Base-by-base conservation (phyloP, 306 rosid species). In the Fragaria nilgerrensis region DNA sequence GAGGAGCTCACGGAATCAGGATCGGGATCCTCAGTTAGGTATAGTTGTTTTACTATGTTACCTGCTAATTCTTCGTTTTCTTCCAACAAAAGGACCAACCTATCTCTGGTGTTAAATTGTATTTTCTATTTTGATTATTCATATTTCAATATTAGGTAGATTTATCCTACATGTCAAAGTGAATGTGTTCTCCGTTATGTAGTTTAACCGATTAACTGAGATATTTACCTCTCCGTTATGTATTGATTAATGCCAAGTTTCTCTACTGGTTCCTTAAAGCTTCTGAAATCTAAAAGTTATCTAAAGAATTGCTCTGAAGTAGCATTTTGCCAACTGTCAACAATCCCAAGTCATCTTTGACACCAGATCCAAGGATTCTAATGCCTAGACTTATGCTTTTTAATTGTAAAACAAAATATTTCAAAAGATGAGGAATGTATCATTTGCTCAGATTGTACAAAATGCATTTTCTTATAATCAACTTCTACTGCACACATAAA, bases 11-110 rank as follows among this genome's bases (percentile, higher is more conserved):
- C 87, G 23, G 56, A 78, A 75, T 82, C 96, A 36, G 91, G 13
- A 73, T 72, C 16, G 44, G 79, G 68, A 68, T 81, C 93, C 77
- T 75, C 89, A 79, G 88, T 78, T 85, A 90, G 98, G 98, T 92
- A 88, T 61, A 80, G 68, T 75, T 72, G 64, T 81, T 74, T 73
- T 59, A 69, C 77, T 23, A 73, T 49, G 5, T 34, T 17, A 45
- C 41, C 43, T 72, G 34, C 7, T 37, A 39, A 22, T 25, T 25
- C n/a, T 44, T 34, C 14, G 0, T 34, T 19, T 72, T 34, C 1
- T 10, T 34, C 17, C 3, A 10, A n/a, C 12, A 52, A 52, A 72
- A 5, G n/a, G 34, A 43, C 61, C 55, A 16, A 41, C 68, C 41
- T 58, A 17, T 63, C 69, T 43, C 39, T 14, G 22, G 5, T 15